phyloP scores from a whole-genome alignment of 2,329 filamentous ascomycete genomes.

The Apiospora pterosperma region DNA sequence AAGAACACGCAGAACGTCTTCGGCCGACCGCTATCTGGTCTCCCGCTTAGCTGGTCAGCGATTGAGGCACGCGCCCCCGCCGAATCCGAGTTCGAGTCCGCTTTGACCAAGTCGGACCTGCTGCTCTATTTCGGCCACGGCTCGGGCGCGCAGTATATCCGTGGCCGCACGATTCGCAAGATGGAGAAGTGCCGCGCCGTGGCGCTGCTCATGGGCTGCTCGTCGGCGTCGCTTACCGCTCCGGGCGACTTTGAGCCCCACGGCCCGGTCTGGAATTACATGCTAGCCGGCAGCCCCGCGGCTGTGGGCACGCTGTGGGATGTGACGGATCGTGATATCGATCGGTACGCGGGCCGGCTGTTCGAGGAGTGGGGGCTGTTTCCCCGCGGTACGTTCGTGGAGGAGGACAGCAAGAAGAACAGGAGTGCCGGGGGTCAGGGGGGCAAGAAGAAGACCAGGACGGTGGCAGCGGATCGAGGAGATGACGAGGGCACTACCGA shows the following conservation, averaged over 20 bases:
- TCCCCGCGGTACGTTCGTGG: constrained; percentile 40
- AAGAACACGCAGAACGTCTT: constrained; percentile 76
- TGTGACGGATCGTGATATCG: constrained; percentile 95
- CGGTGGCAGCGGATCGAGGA: constrained; percentile 20
- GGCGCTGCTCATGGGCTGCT: constrained; percentile 91
- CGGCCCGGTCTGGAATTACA: constrained; percentile 86
- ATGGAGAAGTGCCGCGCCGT: constrained; percentile 72
- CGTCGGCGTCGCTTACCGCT: constrained; percentile 75
- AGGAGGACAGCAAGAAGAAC: constrained; percentile 20
- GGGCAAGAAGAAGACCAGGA: constrained; percentile 24
- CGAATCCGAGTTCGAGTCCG: constrained; percentile 72
- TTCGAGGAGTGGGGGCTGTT: constrained; percentile 87
- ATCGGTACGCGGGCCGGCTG: constrained; percentile 76
- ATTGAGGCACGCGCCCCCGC: constrained; percentile 67
- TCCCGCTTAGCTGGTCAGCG: constrained; percentile 68
- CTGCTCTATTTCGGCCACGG: constrained; percentile 96
- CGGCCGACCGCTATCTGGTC: constrained; percentile 59
- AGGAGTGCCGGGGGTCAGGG: constrained; percentile 19
- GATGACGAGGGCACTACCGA: constrained; percentile 18
- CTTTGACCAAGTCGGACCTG: constrained; percentile 64
- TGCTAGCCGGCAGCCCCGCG: constrained; percentile 81
- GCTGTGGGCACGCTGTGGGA: constrained; percentile 95
- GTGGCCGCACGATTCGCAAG: constrained; percentile 75
- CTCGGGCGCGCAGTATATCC: constrained; percentile 90
- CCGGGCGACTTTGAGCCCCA: constrained; percentile 87